A percentile compares a stretch with the other conserved stretches of the same genome.
Evolutionary conservation across 2,329 filamentous ascomycete species (phyloP).

Genomic region (Fusarium camptoceras): DNA sequence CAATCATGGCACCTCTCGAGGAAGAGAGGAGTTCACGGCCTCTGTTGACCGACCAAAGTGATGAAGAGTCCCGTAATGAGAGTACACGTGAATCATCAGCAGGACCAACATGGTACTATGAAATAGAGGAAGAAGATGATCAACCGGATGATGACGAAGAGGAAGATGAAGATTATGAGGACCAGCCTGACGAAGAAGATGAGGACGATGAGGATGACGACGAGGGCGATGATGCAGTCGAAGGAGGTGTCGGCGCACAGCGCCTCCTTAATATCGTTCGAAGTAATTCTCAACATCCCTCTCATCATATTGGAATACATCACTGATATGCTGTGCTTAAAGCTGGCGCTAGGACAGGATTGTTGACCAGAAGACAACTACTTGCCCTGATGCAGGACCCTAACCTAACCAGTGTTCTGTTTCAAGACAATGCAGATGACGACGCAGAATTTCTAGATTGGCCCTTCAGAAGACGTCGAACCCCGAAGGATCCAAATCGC

Average conservation of each 20-base stretch:
- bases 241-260: conserved; percentile 45
- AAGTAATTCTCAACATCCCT: conserved; percentile 40
- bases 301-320: not conserved
- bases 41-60: conserved; percentile 1
- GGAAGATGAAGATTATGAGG: conserved; percentile 48
- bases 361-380: conserved; percentile 54
- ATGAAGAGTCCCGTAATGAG: conserved; percentile 16
- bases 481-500: conserved; percentile 63
- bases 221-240: conserved; percentile 40
- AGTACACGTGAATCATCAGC: conserved; percentile 27
- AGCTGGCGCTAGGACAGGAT: conserved; percentile 46
- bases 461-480: conserved; percentile 58
- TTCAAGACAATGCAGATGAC: conserved; percentile 55
- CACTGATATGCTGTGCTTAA: conserved; percentile 18
- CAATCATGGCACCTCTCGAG: conserved; percentile 29
- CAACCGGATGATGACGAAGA: conserved; percentile 45
- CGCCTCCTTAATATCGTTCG: conserved; percentile 50
- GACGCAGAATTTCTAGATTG: conserved; percentile 54
- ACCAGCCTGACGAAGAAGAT: conserved; percentile 42
- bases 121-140: conserved; percentile 53
- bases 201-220: conserved; percentile 43
- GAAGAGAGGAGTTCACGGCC: conserved; percentile 19
- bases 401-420: conserved; percentile 53
- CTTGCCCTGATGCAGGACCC: conserved; percentile 55
- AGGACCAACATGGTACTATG: conserved; percentile 31